Evolutionary conservation across 1,139 yeast species (phyloP).

Genomic region (Hyphopichia buzzinii): DNA sequence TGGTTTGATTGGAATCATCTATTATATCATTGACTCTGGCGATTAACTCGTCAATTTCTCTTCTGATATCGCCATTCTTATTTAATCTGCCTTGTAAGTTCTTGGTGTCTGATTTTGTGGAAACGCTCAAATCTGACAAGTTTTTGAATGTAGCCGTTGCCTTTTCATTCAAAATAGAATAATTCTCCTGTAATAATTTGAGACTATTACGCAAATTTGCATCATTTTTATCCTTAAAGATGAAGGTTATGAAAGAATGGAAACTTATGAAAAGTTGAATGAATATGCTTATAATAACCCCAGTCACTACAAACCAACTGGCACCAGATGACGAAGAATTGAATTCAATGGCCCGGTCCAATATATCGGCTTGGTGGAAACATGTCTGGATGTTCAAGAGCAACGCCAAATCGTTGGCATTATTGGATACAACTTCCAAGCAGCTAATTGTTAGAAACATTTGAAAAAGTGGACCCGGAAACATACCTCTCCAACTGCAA

Average conservation of each 20-base stretch:
- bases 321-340: slow-evolving; percentile 5
- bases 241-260: slow-evolving; percentile 9
- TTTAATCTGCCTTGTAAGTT: slow-evolving; percentile 14
- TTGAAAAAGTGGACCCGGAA: too few relatives aligned
- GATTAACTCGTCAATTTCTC: slow-evolving; percentile 9
- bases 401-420: slow-evolving; percentile 18
- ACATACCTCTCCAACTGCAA: slow-evolving; percentile 12
- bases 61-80: slow-evolving; percentile 16
- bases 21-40: slow-evolving; percentile 6
- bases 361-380: slow-evolving; percentile 19
- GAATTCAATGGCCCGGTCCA: slow-evolving; percentile 10
- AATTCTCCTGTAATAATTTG: slow-evolving; percentile 4
- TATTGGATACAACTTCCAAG: slow-evolving; percentile 14
- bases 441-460: slow-evolving; percentile 13
- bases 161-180: slow-evolving; percentile 4
- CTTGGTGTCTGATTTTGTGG: slow-evolving; percentile 9
- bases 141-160: slow-evolving; percentile 5
- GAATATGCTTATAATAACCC: slow-evolving; percentile 11
- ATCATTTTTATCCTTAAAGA: slow-evolving; percentile 6
- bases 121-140: slow-evolving; percentile 1
- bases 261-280: slow-evolving; percentile 14
- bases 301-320: slow-evolving; percentile 9
- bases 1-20: slow-evolving; percentile 13
- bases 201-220: not conserved
- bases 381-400: slow-evolving; percentile 23